Conservation (phyloP, 768 basidiomycete species). For the Russula vinacea region DNA sequence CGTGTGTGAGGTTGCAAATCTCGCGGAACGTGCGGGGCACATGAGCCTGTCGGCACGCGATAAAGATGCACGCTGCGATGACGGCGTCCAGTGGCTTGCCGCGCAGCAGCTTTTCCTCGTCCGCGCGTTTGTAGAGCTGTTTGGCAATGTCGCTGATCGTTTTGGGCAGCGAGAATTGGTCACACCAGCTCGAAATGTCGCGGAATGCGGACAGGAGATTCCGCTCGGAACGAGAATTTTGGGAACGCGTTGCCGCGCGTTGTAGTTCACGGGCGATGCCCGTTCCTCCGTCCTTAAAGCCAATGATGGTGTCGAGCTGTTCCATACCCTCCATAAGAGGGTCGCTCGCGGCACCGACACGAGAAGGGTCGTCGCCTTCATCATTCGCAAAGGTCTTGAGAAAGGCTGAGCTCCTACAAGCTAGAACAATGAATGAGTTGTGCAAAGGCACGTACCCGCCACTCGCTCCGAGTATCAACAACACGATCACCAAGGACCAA, state of each 20-base stretch:
- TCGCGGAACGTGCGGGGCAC: conserved; percentile 96
- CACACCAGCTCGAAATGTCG: conserved; percentile 91
- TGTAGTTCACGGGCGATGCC: conserved; percentile 91
- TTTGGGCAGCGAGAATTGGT: conserved; percentile 90
- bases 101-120: conserved; percentile 89
- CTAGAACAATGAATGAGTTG: conserved; percentile 24
- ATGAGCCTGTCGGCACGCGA: conserved; percentile 91
- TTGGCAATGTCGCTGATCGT: conserved; percentile 95
- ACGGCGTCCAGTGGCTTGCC: conserved; percentile 91
- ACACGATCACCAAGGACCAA: conserved; percentile 94
- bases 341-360: conserved; percentile 96
- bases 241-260: conserved; percentile 81
- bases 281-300: conserved; percentile 91
- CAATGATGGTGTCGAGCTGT: conserved; percentile 91
- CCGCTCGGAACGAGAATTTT: conserved; percentile 75
- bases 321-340: conserved; percentile 93
- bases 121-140: conserved; percentile 94
- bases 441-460: conserved; percentile 66
- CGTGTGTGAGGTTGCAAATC: conserved; percentile 89
- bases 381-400: conserved; percentile 98
- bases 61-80: conserved; percentile 97
- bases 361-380: conserved; percentile 98
- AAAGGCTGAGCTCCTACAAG: conserved; percentile 29
- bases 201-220: conserved; percentile 86
- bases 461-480: conserved; percentile 98